Evolutionary conservation across 1,139 yeast species (phyloP).

Genomic region (Kurtzmaniella quercitrusa): DNA sequence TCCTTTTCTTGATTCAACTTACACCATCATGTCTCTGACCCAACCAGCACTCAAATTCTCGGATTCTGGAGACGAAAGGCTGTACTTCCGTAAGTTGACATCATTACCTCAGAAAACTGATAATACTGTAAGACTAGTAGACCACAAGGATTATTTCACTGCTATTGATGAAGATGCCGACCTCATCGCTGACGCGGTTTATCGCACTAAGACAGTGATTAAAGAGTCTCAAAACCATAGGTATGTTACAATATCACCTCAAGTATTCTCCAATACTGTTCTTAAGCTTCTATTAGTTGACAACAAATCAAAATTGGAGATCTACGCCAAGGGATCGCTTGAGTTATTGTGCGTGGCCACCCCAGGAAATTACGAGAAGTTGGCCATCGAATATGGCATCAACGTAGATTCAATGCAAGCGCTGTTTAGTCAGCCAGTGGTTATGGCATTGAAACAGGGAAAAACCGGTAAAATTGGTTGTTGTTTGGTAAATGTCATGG

Average conservation of each 20-base stretch:
- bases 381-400: slow-evolving; percentile 34
- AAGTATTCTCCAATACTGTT: slow-evolving; percentile 61
- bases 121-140: slow-evolving; percentile 60
- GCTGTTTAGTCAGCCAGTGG: slow-evolving; percentile 62
- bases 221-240: slow-evolving; percentile 54
- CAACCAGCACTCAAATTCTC: slow-evolving; percentile 73
- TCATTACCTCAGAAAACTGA: slow-evolving; percentile 46
- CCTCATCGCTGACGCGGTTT: slow-evolving; percentile 75
- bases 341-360: slow-evolving; percentile 62
- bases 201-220: slow-evolving; percentile 76
- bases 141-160: slow-evolving; percentile 72
- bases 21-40: slow-evolving; percentile 45
- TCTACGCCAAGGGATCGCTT: slow-evolving; percentile 62
- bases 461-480: slow-evolving; percentile 63
- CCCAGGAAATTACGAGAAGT: slow-evolving; percentile 76
- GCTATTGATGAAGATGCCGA: slow-evolving; percentile 77
- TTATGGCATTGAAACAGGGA: slow-evolving; percentile 66
- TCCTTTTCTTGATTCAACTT: background rate
- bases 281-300: slow-evolving; percentile 66
- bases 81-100: slow-evolving; percentile 58
- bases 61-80: slow-evolving; percentile 60
- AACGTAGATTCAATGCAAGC: slow-evolving; percentile 70
- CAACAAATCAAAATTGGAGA: slow-evolving; percentile 69
- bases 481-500: slow-evolving; percentile 73
- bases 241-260: slow-evolving; percentile 74